Base-by-base conservation (phyloP, 2,329 filamentous ascomycete species). In the Pyrenophora tritici-repentis region DNA sequence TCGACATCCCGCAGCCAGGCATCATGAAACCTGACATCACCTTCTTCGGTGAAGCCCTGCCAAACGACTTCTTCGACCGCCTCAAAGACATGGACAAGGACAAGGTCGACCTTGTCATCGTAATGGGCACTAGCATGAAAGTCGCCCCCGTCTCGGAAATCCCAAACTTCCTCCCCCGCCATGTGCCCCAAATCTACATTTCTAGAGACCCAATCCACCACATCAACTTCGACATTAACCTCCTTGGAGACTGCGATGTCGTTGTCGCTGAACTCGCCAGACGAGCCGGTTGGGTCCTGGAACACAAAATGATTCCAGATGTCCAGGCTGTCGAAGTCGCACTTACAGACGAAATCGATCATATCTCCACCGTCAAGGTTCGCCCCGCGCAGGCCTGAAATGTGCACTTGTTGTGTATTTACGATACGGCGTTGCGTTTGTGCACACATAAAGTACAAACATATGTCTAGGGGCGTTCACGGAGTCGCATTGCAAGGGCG, bases 21-120 rank as follows among this genome's bases (percentile, higher is more conserved):
- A 86, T 96, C 70, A 96, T 96, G 91, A 96, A 84, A 81, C 94
- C 94, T 7, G 93, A 97, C 76, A 97, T 99, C 69, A 97, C 91
- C 39, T 97, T 99, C 78, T 97, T 97, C 67, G 93, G 93, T 62
- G 94, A 99, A 76, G 82, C 86, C 42, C 86, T 99, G 1, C 92
- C 93, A 0, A 86, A 90, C 62, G 83, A 85, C 61, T 99, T 99
- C 74, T 89, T 88, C 50, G 80, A 84, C 42, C 87, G 92, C 6
- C 83, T 97, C 12, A 85, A 89, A n/a, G 82, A 90, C 53, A 83
- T 90, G 62, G 94, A 99, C 73, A 85, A 86, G 52, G 84, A 90
- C 58, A 80, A 83, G 50, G 90, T 89, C 1, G 94, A 99, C 71
- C 82, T 99, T 13, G 89, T 97, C 61, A 87, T 99, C 60, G 92